phyloP scores from a whole-genome alignment of 768 basidiomycete species.

The Phlegmacium glaucopus region DNA sequence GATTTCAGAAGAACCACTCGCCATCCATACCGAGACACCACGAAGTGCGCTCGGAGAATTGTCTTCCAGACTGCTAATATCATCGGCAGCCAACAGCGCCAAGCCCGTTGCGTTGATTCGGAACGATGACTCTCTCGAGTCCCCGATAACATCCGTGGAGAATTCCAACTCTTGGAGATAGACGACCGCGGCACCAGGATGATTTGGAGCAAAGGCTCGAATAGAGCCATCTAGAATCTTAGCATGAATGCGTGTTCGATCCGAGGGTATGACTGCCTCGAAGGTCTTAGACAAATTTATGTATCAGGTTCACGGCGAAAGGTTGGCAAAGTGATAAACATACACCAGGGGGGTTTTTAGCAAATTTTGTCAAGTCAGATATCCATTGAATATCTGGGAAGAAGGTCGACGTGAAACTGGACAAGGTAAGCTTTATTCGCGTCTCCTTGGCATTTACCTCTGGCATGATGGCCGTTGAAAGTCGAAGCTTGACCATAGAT shows the following conservation, averaged over 20 bases:
- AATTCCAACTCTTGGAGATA: constrained; percentile 67
- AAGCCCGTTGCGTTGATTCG: constrained; percentile 45
- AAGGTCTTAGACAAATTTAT: constrained; percentile 54
- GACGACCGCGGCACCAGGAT: constrained; percentile 64
- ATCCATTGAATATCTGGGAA: constrained; percentile 63
- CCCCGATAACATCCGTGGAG: constrained; percentile 69
- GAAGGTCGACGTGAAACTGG: constrained; percentile 60
- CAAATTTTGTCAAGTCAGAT: constrained; percentile 57
- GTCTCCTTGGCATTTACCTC: constrained; percentile 77
- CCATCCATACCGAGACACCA: constrained; percentile 66
- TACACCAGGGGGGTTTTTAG: constrained; percentile 87
- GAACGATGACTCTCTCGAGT: constrained; percentile 54
- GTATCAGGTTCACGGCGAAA: constrained; percentile 1
- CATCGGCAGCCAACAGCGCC: constrained; percentile 42
- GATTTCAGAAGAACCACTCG: constrained; percentile 25
- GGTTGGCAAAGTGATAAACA: constrained; percentile 23
- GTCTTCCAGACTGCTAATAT: constrained; percentile 19
- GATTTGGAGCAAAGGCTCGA: constrained; percentile 50
- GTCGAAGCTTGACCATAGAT: constrained; percentile 58
- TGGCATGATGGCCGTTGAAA: constrained; percentile 59
- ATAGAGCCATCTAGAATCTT: constrained; percentile 65
- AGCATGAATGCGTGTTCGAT: constrained; percentile 71
- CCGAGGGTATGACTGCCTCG: constrained; percentile 88
- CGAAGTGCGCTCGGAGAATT: constrained; percentile 16
- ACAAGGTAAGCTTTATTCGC: constrained; percentile 57